Evolutionary conservation across 345 rosid species (phyloP).

Genomic region (Camelina hispida): DNA sequence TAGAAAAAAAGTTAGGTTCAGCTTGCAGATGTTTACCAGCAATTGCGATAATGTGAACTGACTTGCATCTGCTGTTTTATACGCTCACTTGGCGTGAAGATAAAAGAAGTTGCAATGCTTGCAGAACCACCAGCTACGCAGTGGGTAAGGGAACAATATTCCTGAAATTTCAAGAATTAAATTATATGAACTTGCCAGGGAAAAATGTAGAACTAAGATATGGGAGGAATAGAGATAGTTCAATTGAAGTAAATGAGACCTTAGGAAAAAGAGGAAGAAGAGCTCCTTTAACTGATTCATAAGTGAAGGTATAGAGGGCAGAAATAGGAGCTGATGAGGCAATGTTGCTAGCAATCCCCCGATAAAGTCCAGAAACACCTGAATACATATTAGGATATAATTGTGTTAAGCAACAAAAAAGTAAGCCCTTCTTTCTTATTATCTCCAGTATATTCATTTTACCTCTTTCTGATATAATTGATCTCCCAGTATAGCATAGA

Average conservation of each 20-base stretch:
- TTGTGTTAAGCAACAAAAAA: constrained; percentile 13
- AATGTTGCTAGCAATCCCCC: constrained; percentile 84
- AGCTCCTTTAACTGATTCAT: constrained; percentile 83
- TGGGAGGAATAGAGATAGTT: neutral
- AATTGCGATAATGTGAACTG: constrained; percentile 76
- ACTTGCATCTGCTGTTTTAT: constrained; percentile 99
- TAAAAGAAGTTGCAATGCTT: constrained; percentile 85
- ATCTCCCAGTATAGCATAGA: constrained; percentile 61
- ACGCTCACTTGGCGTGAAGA: constrained; percentile 89
- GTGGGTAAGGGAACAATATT: constrained; percentile 73
- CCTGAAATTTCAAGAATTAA: constrained; percentile 52
- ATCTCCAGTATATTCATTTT: neutral
- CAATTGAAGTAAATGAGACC: constrained; percentile 49
- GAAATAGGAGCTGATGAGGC: constrained; percentile 95
- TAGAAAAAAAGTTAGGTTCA: constrained; percentile 7
- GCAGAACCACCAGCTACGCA: constrained; percentile 94
- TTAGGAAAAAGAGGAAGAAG: constrained; percentile 79
- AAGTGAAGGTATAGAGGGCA: constrained; percentile 84
- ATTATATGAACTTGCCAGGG: constrained; percentile 4
- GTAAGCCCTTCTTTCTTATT: neutral
- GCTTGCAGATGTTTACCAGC: constrained; percentile 62
- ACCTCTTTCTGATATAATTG: constrained; percentile 92
- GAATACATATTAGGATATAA: constrained; percentile 30
- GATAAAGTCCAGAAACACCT: constrained; percentile 84
- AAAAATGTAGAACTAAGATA: constrained; percentile 1